Percentiles rank a stretch among this genome's conserved stretches.
Evolutionary conservation across 2,329 filamentous ascomycete genomes (phyloP).

Genomic region (Myriosclerotinia duriaeana): DNA sequence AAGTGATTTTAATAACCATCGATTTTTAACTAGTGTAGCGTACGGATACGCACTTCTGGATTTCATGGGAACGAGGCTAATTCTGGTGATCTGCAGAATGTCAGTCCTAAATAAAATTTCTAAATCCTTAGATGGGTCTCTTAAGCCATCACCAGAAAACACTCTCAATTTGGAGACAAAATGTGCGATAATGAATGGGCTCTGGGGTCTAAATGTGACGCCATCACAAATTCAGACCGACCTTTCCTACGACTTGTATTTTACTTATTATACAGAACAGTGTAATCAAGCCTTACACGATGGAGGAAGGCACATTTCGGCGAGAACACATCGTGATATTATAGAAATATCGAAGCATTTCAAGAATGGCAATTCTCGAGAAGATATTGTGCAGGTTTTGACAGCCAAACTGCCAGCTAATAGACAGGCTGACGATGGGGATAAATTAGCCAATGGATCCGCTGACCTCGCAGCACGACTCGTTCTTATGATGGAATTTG

Average conservation of each 20-base stretch:
- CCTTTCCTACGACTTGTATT: slow-evolving; percentile 20
- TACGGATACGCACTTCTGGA: no score
- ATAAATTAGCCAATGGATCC: not conserved
- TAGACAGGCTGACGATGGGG: not conserved
- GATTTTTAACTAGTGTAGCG: no score
- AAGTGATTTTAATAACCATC: no score
- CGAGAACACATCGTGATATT: slow-evolving; percentile 21
- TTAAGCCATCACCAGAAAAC: no score
- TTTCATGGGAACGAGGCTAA: no score
- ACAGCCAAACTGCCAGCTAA: not conserved
- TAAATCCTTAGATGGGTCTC: no score
- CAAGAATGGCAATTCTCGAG: not conserved
- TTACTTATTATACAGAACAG: slow-evolving; percentile 26
- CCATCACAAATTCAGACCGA: not conserved
- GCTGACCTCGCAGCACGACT: slow-evolving; percentile 6
- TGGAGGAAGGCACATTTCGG: slow-evolving; percentile 17
- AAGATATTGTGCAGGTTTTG: not conserved
- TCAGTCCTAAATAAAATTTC: no score
- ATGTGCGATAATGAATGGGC: slow-evolving; percentile 20
- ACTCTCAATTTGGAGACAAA: slow-evolving; percentile 1
- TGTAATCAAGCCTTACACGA: slow-evolving; percentile 23
- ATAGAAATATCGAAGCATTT: slow-evolving; percentile 13
- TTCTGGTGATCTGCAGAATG: no score
- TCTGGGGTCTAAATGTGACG: slow-evolving; percentile 13
- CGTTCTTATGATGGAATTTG: not conserved